A percentile compares a stretch with the other conserved stretches of the same genome.
Evolutionary conservation across 768 basidiomycete genomes (phyloP).

Genomic region (Boletus eberwhitei): DNA sequence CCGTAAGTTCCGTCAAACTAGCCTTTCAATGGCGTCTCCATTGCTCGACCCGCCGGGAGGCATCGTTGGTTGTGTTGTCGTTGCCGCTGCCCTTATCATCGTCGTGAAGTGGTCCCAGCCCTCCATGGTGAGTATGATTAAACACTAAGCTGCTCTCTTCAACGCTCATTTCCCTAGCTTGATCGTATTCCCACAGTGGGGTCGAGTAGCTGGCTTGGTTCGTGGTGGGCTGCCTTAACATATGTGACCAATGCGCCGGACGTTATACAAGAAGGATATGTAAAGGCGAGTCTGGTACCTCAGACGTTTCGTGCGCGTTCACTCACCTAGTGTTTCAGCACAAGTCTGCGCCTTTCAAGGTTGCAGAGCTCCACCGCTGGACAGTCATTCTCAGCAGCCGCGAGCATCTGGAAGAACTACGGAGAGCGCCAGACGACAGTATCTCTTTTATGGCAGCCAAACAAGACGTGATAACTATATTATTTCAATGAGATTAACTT

Average conservation of each 20-base stretch:
- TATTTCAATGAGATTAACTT: no score
- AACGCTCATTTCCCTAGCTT: slow-evolving; percentile 8
- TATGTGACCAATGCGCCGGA: slow-evolving; percentile 12
- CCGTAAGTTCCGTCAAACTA: no score
- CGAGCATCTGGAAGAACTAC: slow-evolving; percentile 37
- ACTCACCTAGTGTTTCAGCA: slow-evolving; percentile 17
- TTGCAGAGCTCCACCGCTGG: slow-evolving; percentile 35
- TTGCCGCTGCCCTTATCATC: not conserved
- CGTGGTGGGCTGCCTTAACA: slow-evolving; percentile 22
- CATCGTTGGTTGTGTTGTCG: not conserved
- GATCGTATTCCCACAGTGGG: slow-evolving; percentile 31
- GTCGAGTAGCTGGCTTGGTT: slow-evolving; percentile 22
- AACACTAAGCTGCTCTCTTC: not conserved
- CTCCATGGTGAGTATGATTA: not conserved
- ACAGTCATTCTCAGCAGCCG: slow-evolving; percentile 34
- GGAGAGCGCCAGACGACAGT: slow-evolving; percentile 36
- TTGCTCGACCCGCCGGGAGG: not conserved
- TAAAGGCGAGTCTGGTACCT: slow-evolving; percentile 17
- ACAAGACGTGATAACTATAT: slow-evolving; percentile 28
- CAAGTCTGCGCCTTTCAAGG: slow-evolving; percentile 31
- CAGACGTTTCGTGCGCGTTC: not conserved
- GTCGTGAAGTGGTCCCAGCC: not conserved
- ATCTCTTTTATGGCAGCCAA: slow-evolving; percentile 33
- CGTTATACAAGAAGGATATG: slow-evolving; percentile 33
- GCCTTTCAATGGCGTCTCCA: not conserved